phyloP scores from a whole-genome alignment of 306 rosid genomes.

The Trifolium repens region DNA sequence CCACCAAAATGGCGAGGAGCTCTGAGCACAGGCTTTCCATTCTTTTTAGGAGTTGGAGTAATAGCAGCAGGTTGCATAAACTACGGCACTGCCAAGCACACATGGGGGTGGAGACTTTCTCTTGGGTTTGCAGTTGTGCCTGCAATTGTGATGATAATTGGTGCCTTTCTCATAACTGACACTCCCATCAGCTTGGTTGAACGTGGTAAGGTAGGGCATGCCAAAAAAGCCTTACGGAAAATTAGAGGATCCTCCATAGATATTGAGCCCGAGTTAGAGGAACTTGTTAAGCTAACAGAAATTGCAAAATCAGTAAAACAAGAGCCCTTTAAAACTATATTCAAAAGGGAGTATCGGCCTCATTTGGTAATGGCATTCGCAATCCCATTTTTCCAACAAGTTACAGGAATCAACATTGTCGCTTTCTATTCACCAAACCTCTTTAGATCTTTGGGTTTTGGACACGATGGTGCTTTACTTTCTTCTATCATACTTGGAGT shows the following conservation, averaged over 20 bases:
- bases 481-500: slow-evolving; percentile 60
- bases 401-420: slow-evolving; percentile 71
- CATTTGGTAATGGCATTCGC: slow-evolving; percentile 60
- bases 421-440: slow-evolving; percentile 76
- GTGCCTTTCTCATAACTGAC: slow-evolving; percentile 60
- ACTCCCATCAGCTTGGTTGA: slow-evolving; percentile 65
- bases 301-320: slow-evolving; percentile 38
- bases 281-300: slow-evolving; percentile 44
- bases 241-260: slow-evolving; percentile 52
- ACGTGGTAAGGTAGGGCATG: slow-evolving; percentile 57
- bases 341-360: slow-evolving; percentile 64
- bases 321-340: slow-evolving; percentile 58
- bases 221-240: slow-evolving; percentile 52
- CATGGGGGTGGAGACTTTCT: slow-evolving; percentile 73
- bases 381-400: slow-evolving; percentile 62
- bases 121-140: slow-evolving; percentile 70
- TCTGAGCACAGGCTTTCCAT: slow-evolving; percentile 61
- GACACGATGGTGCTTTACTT: slow-evolving; percentile 58
- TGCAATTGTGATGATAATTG: slow-evolving; percentile 51
- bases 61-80: slow-evolving; percentile 60
- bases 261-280: slow-evolving; percentile 54
- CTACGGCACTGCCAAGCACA: slow-evolving; percentile 54
- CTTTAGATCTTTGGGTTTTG: slow-evolving; percentile 69
- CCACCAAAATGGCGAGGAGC: slow-evolving; percentile 48
- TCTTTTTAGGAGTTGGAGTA: slow-evolving; percentile 65